A percentile compares a stretch with the other conserved stretches of the same genome.
phyloP scores from a whole-genome alignment of 1,284 basidiomycete species.

The Sutorius eximius region DNA sequence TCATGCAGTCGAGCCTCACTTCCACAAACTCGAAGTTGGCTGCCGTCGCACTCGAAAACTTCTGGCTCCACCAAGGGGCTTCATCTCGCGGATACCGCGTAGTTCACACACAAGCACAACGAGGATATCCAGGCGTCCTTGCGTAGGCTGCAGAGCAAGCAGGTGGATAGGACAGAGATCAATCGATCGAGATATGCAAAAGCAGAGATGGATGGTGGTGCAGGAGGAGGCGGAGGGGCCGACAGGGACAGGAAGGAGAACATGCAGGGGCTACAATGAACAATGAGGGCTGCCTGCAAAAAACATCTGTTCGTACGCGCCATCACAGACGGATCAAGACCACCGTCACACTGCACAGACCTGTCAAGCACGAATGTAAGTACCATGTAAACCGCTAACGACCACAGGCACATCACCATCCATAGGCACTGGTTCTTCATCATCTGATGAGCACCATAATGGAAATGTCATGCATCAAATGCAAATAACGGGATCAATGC shows the following conservation, averaged over 20 bases:
- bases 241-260: conserved; percentile 36
- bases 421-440: too few species aligned
- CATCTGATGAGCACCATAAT: too few species aligned
- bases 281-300: too few species aligned
- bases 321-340: too few species aligned
- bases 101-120: conserved; percentile 74
- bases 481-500: too few species aligned
- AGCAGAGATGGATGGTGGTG: conserved; percentile 70
- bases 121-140: conserved; percentile 70
- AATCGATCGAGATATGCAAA: conserved; percentile 67
- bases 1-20: conserved; percentile 62
- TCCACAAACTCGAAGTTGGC: conserved; percentile 70
- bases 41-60: conserved; percentile 70
- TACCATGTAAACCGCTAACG: too few species aligned
- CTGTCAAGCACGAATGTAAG: too few species aligned
- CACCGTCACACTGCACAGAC: too few species aligned
- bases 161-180: conserved; percentile 47
- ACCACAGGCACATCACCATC: too few species aligned
- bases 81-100: conserved; percentile 73
- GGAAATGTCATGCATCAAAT: too few species aligned
- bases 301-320: too few species aligned
- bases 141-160: conserved; percentile 61
- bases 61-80: conserved; percentile 69
- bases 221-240: conserved; percentile 53
- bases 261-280: conserved; percentile 55